Base-by-base conservation (phyloP, 768 basidiomycete genomes). In the Infundibulicybe gibba region DNA sequence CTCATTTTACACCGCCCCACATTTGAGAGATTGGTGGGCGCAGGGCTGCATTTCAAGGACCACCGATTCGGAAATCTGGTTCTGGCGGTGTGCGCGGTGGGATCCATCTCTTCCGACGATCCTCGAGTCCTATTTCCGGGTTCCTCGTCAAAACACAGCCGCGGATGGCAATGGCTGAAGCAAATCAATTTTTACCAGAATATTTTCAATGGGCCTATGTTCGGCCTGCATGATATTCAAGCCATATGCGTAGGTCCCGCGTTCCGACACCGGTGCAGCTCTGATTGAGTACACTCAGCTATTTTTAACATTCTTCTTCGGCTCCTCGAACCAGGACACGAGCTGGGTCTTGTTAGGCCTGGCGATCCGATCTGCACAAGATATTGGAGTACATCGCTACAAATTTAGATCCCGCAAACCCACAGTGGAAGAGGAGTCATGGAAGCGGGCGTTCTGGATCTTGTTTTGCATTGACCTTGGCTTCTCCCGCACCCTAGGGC, bases 1-100 rank as follows among this genome's bases (percentile, higher is more conserved):
- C 88, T 89, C 0, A 61, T 94, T 8, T 66, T 95, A 2, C 90
- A 93, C 56, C 77, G 81, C 0, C 81, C 82, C 0, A 80, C 79
- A 13, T 92, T 94, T 51, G 74, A 83, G 35, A 63, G 63, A 30
- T 67, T 72, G 19, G 60, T 86, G 34, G 57, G 56, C 1, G 67
- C 75, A 6, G 74, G 75, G 1, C 54, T 80, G 3, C 81, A 90
- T 58, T 58, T 67, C 10, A 64, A 57, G 1, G 75, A 87, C 46
- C 16, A 68, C 9, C 56, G 57, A 46, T 88, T 88, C 56, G 74
- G 72, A 0, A 63, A 66, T 1, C 68, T 74, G 2, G 67, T 85
- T 6, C 63, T 87, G 10, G 64, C 83, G 38, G 74, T 87, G 0
- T 87, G 85, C 61, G 88, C 90, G 0, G 65, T 79, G 43, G 90